Conservation (phyloP, 1,284 basidiomycete genomes). For the Leccinum pseudoinsigne region DNA sequence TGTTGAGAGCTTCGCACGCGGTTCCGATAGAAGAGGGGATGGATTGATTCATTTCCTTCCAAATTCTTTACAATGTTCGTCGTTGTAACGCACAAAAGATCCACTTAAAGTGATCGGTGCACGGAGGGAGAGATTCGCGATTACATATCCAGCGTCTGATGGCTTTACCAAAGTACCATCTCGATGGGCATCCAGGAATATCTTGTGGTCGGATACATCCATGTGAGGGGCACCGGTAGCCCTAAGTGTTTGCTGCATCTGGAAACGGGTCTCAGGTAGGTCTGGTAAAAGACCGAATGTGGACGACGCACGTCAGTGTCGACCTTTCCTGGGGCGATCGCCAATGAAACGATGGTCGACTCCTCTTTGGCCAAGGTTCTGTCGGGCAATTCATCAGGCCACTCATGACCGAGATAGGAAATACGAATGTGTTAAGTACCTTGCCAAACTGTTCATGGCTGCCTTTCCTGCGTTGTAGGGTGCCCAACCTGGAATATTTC, state of each 20-base stretch:
- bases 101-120: slow-evolving; percentile 66
- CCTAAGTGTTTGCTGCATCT: slow-evolving; percentile 74
- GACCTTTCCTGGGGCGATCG: slow-evolving; percentile 84
- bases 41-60: slow-evolving; percentile 33
- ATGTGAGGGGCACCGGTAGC: slow-evolving; percentile 48
- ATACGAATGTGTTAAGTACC: slow-evolving; percentile 44
- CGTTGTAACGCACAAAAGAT: slow-evolving; percentile 73
- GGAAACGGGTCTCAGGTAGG: slow-evolving; percentile 8
- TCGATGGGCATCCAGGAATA: slow-evolving; percentile 60
- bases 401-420: slow-evolving; percentile 10
- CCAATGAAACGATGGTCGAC: slow-evolving; percentile 67
- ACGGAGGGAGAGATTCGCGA: slow-evolving; percentile 63
- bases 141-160: slow-evolving; percentile 71
- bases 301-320: slow-evolving; percentile 57
- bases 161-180: slow-evolving; percentile 71
- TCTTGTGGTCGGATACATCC: slow-evolving; percentile 48
- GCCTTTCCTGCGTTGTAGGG: slow-evolving; percentile 83
- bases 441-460: slow-evolving; percentile 82
- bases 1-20: slow-evolving; percentile 15
- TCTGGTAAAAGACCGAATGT: slow-evolving; percentile 1
- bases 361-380: slow-evolving; percentile 87
- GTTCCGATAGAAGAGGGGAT: slow-evolving; percentile 17
- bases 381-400: slow-evolving; percentile 14
- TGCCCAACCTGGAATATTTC: slow-evolving; percentile 68
- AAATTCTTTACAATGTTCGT: slow-evolving; percentile 59